Base-by-base conservation (phyloP, 441 rosid species). In the Adansonia gregorii region DNA sequence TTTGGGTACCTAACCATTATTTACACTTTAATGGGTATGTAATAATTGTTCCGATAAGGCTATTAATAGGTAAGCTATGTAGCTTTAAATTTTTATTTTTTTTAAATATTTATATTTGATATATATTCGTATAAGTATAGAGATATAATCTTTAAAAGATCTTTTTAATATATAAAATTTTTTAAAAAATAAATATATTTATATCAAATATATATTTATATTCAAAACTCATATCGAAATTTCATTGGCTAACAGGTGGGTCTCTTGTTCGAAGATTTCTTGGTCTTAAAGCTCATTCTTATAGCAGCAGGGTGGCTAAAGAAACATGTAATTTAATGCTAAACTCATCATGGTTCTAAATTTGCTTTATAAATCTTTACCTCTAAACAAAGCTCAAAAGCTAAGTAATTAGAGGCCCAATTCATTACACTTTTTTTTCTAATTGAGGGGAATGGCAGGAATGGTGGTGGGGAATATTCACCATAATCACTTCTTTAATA, bases 11-110 rank as follows among this genome's bases (percentile, higher is more conserved):
- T 49, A 49, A 49, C 73, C n/a, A 69, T 24, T 49, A 20, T 49
- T 43, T 69, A 69, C 74, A 35, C 46, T 8, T 45, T 52, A 51
- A 27, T 70, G 60, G 75, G 63, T 35, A 48, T 39, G 79, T 75
- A 79, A 82, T 87, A 58, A 85, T 81, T 48, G 80, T 54, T 51
- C 11, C 48, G 77, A 43, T 64, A 72, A 81, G 81, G 67, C 73
- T 66, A 51, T 68, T 54, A 69, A 75, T 22, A 31, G 35, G 35
- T 31, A 31, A 31, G 35, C 35, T 31, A 31, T 31, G 35, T 31
- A 31, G 35, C 35, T 31, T 31, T 31, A 3, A 1, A 1, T 31
- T 31, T 31, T 31, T 31, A 31, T 31, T 1, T 31, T 31, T 31
- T 31, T 31, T 31, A 31, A 31, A 31, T 31, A 31, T 31, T 31